Percentiles rank a stretch among this genome's conserved stretches.
These are phyloP conservation scores for Ascochyta clinopodiicola DNA, from an alignment of 2,329 filamentous ascomycete genomes.

Conservation along the genomic window DNA sequence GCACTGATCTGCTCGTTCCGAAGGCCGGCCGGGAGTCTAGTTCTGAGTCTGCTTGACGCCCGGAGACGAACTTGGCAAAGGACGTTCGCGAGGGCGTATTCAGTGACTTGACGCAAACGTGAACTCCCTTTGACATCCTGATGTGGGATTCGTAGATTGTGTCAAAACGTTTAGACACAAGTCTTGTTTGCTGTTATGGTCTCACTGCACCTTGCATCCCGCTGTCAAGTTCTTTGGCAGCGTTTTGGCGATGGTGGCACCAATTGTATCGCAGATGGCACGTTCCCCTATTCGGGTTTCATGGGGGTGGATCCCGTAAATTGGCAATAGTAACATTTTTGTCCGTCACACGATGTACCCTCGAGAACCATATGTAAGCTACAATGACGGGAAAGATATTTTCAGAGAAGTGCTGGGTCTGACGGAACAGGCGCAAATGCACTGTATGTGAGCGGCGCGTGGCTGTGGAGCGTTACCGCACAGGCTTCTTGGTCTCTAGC, in stretches of 20 bases:
- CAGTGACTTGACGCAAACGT: slow-evolving; percentile 2
- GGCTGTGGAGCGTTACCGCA: not conserved
- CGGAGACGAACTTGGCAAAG: not conserved
- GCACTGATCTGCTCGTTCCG: slow-evolving; percentile 26
- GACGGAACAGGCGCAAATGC: slow-evolving; percentile 1
- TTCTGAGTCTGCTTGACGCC: slow-evolving; percentile 18
- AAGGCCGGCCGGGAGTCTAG: slow-evolving; percentile 20
- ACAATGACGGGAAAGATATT: not conserved
- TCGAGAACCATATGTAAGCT: not conserved
- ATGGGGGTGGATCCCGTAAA: slow-evolving; percentile 13
- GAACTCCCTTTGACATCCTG: slow-evolving; percentile 1
- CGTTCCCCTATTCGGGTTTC: slow-evolving; percentile 12
- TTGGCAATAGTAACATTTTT: slow-evolving; percentile 14
- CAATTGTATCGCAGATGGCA: slow-evolving; percentile 1
- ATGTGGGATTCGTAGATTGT: slow-evolving; percentile 5
- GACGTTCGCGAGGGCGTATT: slow-evolving; percentile 1
- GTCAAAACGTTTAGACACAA: not conserved
- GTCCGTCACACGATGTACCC: slow-evolving; percentile 11
- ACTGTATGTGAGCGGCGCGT: not conserved
- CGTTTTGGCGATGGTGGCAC: slow-evolving; percentile 11
- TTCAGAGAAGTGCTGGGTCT: not conserved
- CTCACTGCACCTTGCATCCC: slow-evolving; percentile 15
- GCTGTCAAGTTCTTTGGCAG: slow-evolving; percentile 6
- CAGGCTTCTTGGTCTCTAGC: not conserved
- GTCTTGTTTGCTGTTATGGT: slow-evolving; percentile 7